Evolutionary conservation across 1,284 basidiomycete genomes (phyloP).

Genomic region (Sporisorium iseilematis-ciliati): DNA sequence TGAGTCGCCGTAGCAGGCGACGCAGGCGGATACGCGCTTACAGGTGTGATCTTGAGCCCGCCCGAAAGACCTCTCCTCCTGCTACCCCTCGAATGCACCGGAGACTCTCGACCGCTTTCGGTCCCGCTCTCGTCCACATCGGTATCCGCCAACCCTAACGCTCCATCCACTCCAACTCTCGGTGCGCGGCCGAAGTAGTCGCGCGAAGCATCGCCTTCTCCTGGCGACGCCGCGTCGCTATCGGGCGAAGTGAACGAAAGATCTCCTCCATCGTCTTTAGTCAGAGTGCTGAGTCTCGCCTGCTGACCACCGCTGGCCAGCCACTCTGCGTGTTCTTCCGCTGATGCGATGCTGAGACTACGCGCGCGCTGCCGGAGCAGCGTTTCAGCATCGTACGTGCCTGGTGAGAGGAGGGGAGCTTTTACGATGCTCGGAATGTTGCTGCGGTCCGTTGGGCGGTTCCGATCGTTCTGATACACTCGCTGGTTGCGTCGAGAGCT

Average conservation of each 20-base stretch:
- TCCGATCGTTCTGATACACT: slow-evolving; percentile 32
- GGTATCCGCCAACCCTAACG: slow-evolving; percentile 54
- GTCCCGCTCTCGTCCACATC: slow-evolving; percentile 59
- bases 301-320: slow-evolving; percentile 51
- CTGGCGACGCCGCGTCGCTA: slow-evolving; percentile 15
- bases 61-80: slow-evolving; percentile 33
- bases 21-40: slow-evolving; percentile 14
- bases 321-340: slow-evolving; percentile 56
- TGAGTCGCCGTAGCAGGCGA: background rate
- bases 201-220: slow-evolving; percentile 7
- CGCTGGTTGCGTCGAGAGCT: slow-evolving; percentile 26
- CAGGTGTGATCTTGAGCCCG: slow-evolving; percentile 48
- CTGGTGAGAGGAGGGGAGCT: slow-evolving; percentile 54
- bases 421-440: slow-evolving; percentile 47
- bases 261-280: slow-evolving; percentile 17
- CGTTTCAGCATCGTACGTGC: slow-evolving; percentile 63
- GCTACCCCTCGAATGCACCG: slow-evolving; percentile 19
- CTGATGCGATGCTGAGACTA: slow-evolving; percentile 42
- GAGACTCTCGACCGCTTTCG: slow-evolving; percentile 53
- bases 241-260: slow-evolving; percentile 20
- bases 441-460: slow-evolving; percentile 43
- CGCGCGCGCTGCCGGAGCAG: slow-evolving; percentile 60
- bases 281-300: slow-evolving; percentile 40
- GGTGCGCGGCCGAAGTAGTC: slow-evolving; percentile 49
- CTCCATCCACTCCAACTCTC: slow-evolving; percentile 57